Base-by-base conservation (phyloP, 1,139 yeast genomes). In the Sugiyamaella pinicola region DNA sequence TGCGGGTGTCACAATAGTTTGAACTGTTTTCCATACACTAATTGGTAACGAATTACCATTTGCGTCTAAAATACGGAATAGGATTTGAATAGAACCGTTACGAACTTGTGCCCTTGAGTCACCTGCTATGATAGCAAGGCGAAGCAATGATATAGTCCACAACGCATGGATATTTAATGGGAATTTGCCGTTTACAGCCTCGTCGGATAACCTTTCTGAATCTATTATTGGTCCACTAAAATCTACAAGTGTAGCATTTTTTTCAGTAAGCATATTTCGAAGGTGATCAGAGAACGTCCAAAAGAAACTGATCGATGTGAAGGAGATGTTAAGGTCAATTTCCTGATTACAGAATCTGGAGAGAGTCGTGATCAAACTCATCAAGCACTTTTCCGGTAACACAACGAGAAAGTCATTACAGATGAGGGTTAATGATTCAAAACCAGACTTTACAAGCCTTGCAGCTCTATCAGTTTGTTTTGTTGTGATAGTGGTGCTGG, bases 261-360 rank as follows among this genome's bases (percentile, higher is more conserved):
- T 56, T 13, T 50, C 58, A 2, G 51, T 29, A 21, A 58, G 35
- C 22, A 57, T 49, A 19, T 68, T 66, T 54, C 78, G 81, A 46
- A 87, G 72, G 53, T 85, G 82, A 65, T 91, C 98, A 60, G 96
- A 86, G 7, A 91, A 81, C 31, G 86, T 69, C 98, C 98, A 93
- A 64, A 89, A 91, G 62, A 89, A 87, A 62, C 96, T 87, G 7
- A 90, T 87, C 0, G 96, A 84, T 51, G 95, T 87, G 66, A 91
- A 90, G 0, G 96, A 87, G 33, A 89, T 87, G 65, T 93, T 93
- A 61, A 91, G 70, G 61, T 90, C 96, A 57, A 74, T 76, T 1
- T 69, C 70, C 63, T 93, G 98, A 10, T 76, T 70, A 43, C 89
- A 84, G 68, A 89, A 93, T 57, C 82, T 79, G 59, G 78, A 80